phyloP scores from a whole-genome alignment of 495 filamentous ascomycete genomes.

The Terfezia boudieri region DNA sequence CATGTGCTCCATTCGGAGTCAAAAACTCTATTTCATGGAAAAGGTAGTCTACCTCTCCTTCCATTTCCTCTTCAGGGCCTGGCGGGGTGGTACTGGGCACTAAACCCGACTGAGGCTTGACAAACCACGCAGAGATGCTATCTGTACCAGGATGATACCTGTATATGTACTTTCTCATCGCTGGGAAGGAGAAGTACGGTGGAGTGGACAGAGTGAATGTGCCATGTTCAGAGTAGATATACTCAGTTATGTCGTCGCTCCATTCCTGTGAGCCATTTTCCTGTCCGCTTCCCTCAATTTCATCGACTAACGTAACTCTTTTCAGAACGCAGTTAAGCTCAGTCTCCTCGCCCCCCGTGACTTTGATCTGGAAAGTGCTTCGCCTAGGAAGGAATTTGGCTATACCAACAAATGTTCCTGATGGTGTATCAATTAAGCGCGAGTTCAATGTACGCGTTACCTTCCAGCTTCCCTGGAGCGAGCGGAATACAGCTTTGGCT shows the following conservation, averaged over 20 bases:
- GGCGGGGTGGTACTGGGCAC: neutral
- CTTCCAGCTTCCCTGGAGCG: conserved; percentile 50
- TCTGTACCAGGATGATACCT: conserved; percentile 33
- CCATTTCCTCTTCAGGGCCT: conserved; percentile 22
- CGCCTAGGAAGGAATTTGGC: conserved; percentile 39
- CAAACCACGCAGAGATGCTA: conserved; percentile 43
- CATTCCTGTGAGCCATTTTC: neutral
- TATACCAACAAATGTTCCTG: conserved; percentile 36
- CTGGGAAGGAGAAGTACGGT: conserved; percentile 9
- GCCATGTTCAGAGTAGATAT: conserved; percentile 44
- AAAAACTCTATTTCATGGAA: conserved; percentile 33
- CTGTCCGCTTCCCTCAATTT: neutral
- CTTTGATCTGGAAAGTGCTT: conserved; percentile 19
- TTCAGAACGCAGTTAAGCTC: neutral
- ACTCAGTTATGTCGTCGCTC: conserved; percentile 26
- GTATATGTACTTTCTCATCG: conserved; percentile 28
- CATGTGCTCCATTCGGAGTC: conserved; percentile 4
- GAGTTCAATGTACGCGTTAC: conserved; percentile 29
- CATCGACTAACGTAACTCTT: no score
- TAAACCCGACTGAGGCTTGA: conserved; percentile 20
- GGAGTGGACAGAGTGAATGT: conserved; percentile 26
- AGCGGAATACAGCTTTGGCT: conserved; percentile 44
- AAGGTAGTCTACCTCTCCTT: conserved; percentile 34
- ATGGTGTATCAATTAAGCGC: conserved; percentile 28
- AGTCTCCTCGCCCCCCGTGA: neutral